Percentiles rank a stretch among this genome's conserved stretches.
These are phyloP conservation scores for Macrophomina pseudophaseolina DNA, from an alignment of 2,329 filamentous ascomycete species.

Conservation along the genomic window DNA sequence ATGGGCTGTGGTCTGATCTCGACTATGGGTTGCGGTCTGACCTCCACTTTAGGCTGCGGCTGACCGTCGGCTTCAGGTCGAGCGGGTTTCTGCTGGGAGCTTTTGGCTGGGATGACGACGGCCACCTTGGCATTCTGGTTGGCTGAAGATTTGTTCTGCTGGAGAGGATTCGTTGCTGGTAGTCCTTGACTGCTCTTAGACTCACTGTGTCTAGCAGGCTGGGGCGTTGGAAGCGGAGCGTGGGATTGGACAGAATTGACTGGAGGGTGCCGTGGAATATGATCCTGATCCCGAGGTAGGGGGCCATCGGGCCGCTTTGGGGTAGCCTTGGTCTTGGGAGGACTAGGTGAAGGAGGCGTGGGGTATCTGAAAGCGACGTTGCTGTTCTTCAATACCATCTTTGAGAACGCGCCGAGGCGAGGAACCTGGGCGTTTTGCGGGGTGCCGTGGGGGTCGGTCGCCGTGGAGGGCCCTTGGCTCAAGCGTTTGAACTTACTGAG, in stretches of 20 bases:
- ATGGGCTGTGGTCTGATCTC: background rate
- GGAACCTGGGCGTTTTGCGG: slow-evolving; percentile 1
- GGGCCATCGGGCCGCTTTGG: background rate
- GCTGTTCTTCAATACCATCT: slow-evolving; percentile 55
- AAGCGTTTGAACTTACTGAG: slow-evolving; percentile 32
- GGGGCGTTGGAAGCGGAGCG: background rate
- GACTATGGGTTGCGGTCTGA: slow-evolving; percentile 5
- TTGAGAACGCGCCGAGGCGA: slow-evolving; percentile 58
- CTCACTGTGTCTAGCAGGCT: background rate
- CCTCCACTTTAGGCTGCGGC: background rate
- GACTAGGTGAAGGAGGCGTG: slow-evolving; percentile 2
- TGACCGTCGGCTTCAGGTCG: background rate
- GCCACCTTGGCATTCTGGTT: slow-evolving; percentile 10
- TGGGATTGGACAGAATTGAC: background rate
- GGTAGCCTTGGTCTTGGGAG: background rate
- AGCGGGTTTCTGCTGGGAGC: slow-evolving; percentile 3
- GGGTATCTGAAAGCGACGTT: slow-evolving; percentile 44
- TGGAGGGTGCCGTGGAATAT: background rate
- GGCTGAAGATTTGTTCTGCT: background rate
- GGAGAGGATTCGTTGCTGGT: background rate
- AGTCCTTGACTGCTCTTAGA: background rate
- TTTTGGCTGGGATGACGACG: slow-evolving; percentile 19
- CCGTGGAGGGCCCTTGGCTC: slow-evolving; percentile 37
- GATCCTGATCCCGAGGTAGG: background rate
- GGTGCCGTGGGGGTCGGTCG: background rate